A percentile compares a stretch with the other conserved stretches of the same genome.
phyloP scores from a whole-genome alignment of 2,329 filamentous ascomycete genomes.

The Xylariales sp. region DNA sequence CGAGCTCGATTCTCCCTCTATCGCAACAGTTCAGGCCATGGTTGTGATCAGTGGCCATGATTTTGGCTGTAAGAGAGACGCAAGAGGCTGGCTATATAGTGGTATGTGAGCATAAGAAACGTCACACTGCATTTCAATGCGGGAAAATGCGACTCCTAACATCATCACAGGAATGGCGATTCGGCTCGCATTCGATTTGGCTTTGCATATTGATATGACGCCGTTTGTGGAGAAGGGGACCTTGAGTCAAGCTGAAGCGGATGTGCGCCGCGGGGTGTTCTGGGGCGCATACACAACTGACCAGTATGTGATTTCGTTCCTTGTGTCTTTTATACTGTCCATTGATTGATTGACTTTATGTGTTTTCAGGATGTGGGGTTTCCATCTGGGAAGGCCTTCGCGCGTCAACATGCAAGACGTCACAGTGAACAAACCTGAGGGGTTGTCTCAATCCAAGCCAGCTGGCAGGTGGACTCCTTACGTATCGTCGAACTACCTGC shows the following conservation, averaged over 20 bases:
- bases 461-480: too few species aligned
- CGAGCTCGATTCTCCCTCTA: slow-evolving; percentile 39
- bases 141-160: background rate
- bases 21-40: slow-evolving; percentile 43
- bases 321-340: background rate
- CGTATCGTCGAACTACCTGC: too few species aligned
- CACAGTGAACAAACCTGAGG: background rate
- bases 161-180: slow-evolving; percentile 19
- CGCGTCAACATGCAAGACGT: slow-evolving; percentile 1
- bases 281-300: slow-evolving; percentile 25
- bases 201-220: slow-evolving; percentile 19
- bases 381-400: slow-evolving; percentile 12
- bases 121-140: slow-evolving; percentile 9
- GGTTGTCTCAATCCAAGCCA: background rate
- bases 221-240: slow-evolving; percentile 17
- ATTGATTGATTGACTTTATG: background rate
- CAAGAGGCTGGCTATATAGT: slow-evolving; percentile 41
- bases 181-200: slow-evolving; percentile 20
- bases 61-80: slow-evolving; percentile 35
- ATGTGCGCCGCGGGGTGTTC: slow-evolving; percentile 21
- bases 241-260: slow-evolving; percentile 18
- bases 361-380: slow-evolving; percentile 18
- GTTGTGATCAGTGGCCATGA: slow-evolving; percentile 40
- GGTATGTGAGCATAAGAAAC: too few species aligned
- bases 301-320: slow-evolving; percentile 17